Percentiles rank a stretch among this genome's conserved stretches.
phyloP scores from a whole-genome alignment of 495 filamentous ascomycete genomes.

The Thozetella sp. region DNA sequence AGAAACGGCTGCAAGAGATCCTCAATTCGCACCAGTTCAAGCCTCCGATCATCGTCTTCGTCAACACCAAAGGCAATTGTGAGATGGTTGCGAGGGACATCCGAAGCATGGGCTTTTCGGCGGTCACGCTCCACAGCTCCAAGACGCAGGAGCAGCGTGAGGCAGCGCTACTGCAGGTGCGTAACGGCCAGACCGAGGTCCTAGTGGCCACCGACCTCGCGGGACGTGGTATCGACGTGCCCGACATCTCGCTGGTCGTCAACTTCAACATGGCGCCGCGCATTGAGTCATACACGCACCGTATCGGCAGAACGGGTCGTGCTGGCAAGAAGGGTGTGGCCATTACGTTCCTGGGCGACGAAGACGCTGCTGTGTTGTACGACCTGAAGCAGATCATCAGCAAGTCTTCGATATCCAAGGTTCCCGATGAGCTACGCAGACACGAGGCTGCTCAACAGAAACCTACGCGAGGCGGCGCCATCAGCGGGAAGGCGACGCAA shows the following conservation, averaged over 20 bases:
- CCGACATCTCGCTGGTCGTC: constrained; percentile 88
- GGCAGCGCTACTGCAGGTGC: constrained; percentile 84
- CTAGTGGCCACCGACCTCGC: constrained; percentile 98
- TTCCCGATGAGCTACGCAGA: constrained; percentile 91
- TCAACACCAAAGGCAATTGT: constrained; percentile 99
- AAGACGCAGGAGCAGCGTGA: constrained; percentile 99
- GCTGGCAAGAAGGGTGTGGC: constrained; percentile 97
- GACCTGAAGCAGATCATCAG: constrained; percentile 95
- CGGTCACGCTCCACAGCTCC: constrained; percentile 89
- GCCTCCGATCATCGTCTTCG: constrained; percentile 97
- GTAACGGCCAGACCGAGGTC: constrained; percentile 77
- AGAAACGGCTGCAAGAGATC: constrained; percentile 94
- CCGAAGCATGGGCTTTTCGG: constrained; percentile 89
- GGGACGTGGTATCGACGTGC: constrained; percentile 97
- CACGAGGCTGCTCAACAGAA: constrained; percentile 94
- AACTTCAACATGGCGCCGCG: constrained; percentile 98
- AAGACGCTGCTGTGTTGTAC: constrained; percentile 93
- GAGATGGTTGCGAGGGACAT: constrained; percentile 95
- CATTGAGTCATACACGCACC: constrained; percentile 97
- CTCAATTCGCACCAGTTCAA: constrained; percentile 83
- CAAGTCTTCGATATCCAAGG: constrained; percentile 85
- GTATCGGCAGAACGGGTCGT: constrained; percentile 96
- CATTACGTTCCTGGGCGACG: constrained; percentile 93
- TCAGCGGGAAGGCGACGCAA: not conserved
- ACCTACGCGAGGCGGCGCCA: constrained; percentile 19